Evolutionary conservation across 73 alveolate species (phyloP), one percentile per base, ranked within the genome.

Genomic region (Paramecium primaurelia): DNA sequence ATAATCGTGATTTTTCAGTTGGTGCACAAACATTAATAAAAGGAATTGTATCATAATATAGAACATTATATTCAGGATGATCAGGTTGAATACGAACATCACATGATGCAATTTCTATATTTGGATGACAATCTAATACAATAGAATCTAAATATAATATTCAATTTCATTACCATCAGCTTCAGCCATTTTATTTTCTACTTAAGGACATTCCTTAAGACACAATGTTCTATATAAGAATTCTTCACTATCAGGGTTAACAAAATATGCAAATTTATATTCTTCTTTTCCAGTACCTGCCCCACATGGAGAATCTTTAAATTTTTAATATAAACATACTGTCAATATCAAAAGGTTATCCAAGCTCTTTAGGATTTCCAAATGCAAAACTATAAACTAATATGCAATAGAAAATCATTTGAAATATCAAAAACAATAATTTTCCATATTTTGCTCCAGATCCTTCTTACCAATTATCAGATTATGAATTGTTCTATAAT

Each of bases 131-230:
- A 0, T 64, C 84, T n/a, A 64, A 64, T 32, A 6, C 18, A 12
- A 28, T 14, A 11, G 45, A 64, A 64, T 64, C 84, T 64, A 25
- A 32, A 22, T 5, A 9, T 18, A 14, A 64, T 64, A 64, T 64
- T 28, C 49, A 64, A 26, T 8, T 32, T n/a, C 22, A 64, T 28
- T 64, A 64, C 84, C 84, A 28, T 64, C 84, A 10, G 11, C 30
- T 28, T 28, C 49, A 8, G 26, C 20, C 11, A 32, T 32, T 34
- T 22, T 28, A 64, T 28, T 26, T 28, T 28, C 84, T 3, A 64
- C 54, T 68, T 84, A 7, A 59, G 93, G 93, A 86, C 92, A 86
- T 86, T 49, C 58, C 37, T 86, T 86, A 54, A 86, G 86, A 49
- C 93, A 86, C 9, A 86, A 45, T 4, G 93, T 86, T 86, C 86